These are phyloP conservation scores for Podospora comata DNA, from an alignment of 495 filamentous ascomycete species.

Conservation along the genomic window DNA sequence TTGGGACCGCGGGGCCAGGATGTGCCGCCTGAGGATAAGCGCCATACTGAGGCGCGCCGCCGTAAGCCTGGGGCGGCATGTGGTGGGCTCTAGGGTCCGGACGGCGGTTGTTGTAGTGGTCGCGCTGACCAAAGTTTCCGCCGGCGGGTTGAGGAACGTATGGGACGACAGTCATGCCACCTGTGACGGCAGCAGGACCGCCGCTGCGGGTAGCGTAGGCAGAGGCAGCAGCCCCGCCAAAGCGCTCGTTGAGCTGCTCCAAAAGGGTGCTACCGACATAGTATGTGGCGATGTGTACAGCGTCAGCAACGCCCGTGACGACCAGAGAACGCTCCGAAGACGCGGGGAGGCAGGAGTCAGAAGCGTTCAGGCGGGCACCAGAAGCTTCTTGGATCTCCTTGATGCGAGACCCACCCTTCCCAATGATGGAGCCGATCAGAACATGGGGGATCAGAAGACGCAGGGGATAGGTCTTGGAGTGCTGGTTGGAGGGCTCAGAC, in stretches of 20 bases:
- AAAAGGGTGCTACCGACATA: conserved; percentile 95
- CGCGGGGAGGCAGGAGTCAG: conserved; percentile 85
- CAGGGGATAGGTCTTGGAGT: conserved; percentile 96
- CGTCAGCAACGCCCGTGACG: conserved; percentile 84
- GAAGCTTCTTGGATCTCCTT: conserved; percentile 98
- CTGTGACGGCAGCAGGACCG: conserved; percentile 86
- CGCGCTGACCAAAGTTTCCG: conserved; percentile 87
- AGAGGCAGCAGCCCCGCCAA: conserved; percentile 91
- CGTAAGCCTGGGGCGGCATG: conserved; percentile 44
- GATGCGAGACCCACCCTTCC: conserved; percentile 90
- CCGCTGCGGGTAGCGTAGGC: conserved; percentile 95
- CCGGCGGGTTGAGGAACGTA: conserved; percentile 90
- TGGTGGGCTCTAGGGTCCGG: conserved; percentile 63
- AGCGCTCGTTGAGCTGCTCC: conserved; percentile 93
- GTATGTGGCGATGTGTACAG: conserved; percentile 97
- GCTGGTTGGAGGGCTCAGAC: conserved; percentile 75
- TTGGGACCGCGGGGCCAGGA: conserved; percentile 60
- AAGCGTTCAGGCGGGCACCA: conserved; percentile 93
- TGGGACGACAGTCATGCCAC: conserved; percentile 95
- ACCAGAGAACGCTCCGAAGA: conserved; percentile 97
- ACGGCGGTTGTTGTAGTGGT: conserved; percentile 66
- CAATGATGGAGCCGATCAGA: conserved; percentile 97
- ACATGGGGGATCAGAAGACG: conserved; percentile 95
- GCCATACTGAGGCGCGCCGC: conserved; percentile 55
- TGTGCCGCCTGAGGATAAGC: conserved; percentile 59